Conservation (phyloP, 2,329 filamentous ascomycete genomes). For the Pseudocercospora vitis region DNA sequence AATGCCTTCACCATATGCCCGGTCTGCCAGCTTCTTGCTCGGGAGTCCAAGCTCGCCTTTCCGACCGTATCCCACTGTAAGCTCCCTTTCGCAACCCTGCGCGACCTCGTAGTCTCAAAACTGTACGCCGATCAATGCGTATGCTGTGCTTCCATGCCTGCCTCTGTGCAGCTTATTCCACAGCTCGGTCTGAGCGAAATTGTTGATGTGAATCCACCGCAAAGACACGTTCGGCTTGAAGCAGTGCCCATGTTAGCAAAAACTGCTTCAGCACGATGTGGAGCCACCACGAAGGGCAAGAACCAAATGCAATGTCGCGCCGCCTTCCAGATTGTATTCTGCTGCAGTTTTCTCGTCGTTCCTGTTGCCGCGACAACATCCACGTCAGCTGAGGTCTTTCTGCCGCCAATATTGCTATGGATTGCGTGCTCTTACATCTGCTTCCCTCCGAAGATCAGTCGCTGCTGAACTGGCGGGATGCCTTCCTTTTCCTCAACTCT, state of each 20-base stretch:
- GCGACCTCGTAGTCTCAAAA: too few relatives aligned
- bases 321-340: constrained; percentile 88
- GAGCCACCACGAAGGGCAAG: constrained; percentile 91
- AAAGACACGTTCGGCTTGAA: background rate
- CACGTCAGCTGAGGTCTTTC: background rate
- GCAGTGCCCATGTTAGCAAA: constrained; percentile 1
- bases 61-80: too few relatives aligned
- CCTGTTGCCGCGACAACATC: constrained; percentile 55
- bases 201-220: background rate
- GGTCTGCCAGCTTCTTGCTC: background rate
- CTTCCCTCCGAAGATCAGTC: constrained; percentile 94
- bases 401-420: background rate
- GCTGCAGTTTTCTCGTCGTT: constrained; percentile 89
- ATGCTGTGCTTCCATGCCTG: too few relatives aligned
- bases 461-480: constrained; percentile 94
- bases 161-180: too few relatives aligned
- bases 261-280: too few relatives aligned
- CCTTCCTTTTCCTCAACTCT: constrained; percentile 99
- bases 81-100: too few relatives aligned
- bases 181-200: background rate
- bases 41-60: background rate
- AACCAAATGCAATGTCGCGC: constrained; percentile 91
- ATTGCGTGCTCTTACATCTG: constrained; percentile 71
- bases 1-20: background rate
- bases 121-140: too few relatives aligned